Conservation (phyloP, 768 basidiomycete species). For the Ramaria rubella region DNA sequence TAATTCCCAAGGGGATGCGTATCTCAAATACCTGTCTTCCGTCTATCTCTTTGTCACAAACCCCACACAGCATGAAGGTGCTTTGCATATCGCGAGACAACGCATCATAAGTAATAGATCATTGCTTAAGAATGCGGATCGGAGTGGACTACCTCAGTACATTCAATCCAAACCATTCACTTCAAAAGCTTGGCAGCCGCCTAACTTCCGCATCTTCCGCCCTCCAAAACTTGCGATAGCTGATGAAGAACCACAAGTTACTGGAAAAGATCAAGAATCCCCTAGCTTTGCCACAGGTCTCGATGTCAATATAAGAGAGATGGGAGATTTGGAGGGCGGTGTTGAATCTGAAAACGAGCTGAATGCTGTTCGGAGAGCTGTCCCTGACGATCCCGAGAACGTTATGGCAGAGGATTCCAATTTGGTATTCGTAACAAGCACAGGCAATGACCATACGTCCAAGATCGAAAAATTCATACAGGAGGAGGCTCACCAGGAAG, state of each 20-base stretch:
- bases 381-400: neutral
- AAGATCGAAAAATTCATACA: neutral
- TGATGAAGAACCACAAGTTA: neutral
- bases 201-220: slow-evolving; percentile 26
- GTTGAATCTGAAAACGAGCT: too few species aligned
- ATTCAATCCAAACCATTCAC: slow-evolving; percentile 68
- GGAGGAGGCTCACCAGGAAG: neutral
- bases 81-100: slow-evolving; percentile 60
- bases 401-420: neutral
- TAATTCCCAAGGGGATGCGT: slow-evolving; percentile 56
- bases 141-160: slow-evolving; percentile 59
- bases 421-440: neutral
- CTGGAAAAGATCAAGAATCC: slow-evolving; percentile 1
- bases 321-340: too few species aligned
- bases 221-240: slow-evolving; percentile 1
- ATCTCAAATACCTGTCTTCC: slow-evolving; percentile 73
- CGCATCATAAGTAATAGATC: slow-evolving; percentile 70
- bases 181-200: slow-evolving; percentile 60
- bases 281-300: neutral
- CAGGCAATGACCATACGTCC: neutral
- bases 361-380: neutral
- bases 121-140: slow-evolving; percentile 48
- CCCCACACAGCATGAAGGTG: slow-evolving; percentile 58
- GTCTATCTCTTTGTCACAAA: slow-evolving; percentile 67
- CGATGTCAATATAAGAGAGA: neutral